Base-by-base conservation (phyloP, 495 filamentous ascomycete genomes). In the Podospora comata region DNA sequence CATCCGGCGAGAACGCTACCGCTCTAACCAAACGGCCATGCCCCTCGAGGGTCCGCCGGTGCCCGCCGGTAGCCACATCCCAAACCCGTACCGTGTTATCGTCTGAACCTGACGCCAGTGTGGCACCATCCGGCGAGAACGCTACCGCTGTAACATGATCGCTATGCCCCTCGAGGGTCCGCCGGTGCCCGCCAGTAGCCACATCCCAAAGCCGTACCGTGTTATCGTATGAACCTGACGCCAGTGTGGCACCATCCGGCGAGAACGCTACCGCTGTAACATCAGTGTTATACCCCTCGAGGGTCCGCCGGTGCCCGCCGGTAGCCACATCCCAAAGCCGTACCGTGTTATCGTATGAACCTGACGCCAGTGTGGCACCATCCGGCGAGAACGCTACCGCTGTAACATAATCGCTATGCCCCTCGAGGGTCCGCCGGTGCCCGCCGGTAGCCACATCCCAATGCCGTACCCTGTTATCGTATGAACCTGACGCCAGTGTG, bases 281-380 rank as follows among this genome's bases (percentile, higher is more conserved):
- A n/a, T n/a, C n/a, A n/a, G n/a, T n/a, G n/a, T n/a, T n/a, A 20
- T 20, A 1, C 1, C 20, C 20, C 20, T 20, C 20, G 1, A 57
- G 55, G 55, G 55, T 57, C 55, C 55, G 20, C 20, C 20, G 55
- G 55, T 57, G 62, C 39, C 5, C 39, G 39, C 62, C 34, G 18
- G 62, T 64, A 0, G 32, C 39, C 9, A 54, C 28, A 57, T 65
- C 63, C 63, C 39, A 65, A 3, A 65, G 63, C 63, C 63, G 63
- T 44, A 65, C 39, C n/a, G 63, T 65, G 0, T 2, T n/a, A 56
- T 65, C 63, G 26, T n/a, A 0, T 32, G 39, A 65, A 65, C 3
- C 48, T 18, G 63, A 65, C 44, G 63, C 63, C 13, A 65, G 63
- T 53, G 20, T 56, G 9, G 44, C 32, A 23, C 65, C 30, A n/a